Evolutionary conservation across 768 basidiomycete genomes (phyloP).

Genomic region (Tricholoma sp.): DNA sequence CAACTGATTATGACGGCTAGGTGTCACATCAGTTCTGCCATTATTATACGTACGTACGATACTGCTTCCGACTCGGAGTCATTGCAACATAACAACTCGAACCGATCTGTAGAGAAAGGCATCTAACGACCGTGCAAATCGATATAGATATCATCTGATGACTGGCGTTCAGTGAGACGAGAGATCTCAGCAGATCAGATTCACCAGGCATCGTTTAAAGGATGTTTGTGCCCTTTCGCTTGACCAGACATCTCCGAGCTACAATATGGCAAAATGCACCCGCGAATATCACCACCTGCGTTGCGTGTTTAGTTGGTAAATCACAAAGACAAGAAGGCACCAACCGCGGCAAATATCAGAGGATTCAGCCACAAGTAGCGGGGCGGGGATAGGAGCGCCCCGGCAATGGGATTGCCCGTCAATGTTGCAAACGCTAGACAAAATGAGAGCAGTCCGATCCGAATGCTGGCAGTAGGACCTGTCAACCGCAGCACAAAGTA

Average conservation of each 20-base stretch:
- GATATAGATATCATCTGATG: background rate
- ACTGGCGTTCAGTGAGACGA: background rate
- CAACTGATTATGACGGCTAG: no score
- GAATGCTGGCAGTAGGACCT: conserved; percentile 23
- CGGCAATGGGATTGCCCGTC: conserved; percentile 49
- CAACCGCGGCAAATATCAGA: conserved; percentile 40
- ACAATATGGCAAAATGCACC: conserved; percentile 28
- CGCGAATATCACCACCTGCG: conserved; percentile 27
- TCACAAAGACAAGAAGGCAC: conserved; percentile 9
- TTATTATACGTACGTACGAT: no score
- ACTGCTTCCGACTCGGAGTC: background rate
- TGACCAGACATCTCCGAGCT: conserved; percentile 26
- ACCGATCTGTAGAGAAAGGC: background rate
- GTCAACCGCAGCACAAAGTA: background rate
- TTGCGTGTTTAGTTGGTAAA: background rate
- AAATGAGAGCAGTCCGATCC: conserved; percentile 43
- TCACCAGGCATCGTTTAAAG: background rate
- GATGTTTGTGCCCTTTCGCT: conserved; percentile 21
- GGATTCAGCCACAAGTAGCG: conserved; percentile 36
- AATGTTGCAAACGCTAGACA: conserved; percentile 38
- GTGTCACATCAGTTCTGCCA: no score
- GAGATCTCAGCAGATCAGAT: background rate
- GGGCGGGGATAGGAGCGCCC: conserved; percentile 38
- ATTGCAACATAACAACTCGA: background rate
- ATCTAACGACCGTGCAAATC: background rate